A percentile compares a stretch with the other conserved stretches of the same genome.
These are phyloP conservation scores for Colletotrichum musicola DNA, from an alignment of 2,329 filamentous ascomycete species.

Conservation along the genomic window DNA sequence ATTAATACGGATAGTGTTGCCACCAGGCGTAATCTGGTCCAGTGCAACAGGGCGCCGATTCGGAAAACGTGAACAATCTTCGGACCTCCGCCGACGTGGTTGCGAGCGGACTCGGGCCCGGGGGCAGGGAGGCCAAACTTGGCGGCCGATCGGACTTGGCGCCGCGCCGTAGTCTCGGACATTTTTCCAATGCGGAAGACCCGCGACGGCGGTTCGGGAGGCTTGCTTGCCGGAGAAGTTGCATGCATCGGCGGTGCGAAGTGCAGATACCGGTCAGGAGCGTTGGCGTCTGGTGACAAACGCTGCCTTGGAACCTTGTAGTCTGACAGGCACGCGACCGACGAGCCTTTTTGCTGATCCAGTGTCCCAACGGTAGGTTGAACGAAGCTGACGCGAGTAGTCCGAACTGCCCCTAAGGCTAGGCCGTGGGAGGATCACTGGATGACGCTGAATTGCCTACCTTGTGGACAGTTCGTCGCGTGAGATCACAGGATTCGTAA, in stretches of 20 bases:
- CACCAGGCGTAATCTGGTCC: no score
- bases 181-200: neutral
- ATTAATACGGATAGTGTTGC: neutral
- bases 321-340: neutral
- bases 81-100: neutral
- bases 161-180: slow-evolving; percentile 1
- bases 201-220: neutral
- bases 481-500: slow-evolving; percentile 22
- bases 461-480: neutral
- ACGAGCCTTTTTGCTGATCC: neutral
- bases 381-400: neutral
- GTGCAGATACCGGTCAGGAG: neutral
- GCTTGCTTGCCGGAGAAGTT: neutral
- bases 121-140: neutral
- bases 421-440: neutral
- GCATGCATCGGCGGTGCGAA: neutral
- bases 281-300: neutral
- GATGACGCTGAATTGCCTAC: neutral
- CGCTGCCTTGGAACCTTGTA: neutral
- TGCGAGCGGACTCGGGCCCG: neutral
- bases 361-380: neutral
- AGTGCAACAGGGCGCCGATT: no score
- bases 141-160: slow-evolving; percentile 5
- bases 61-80: neutral
- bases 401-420: neutral